A percentile compares a stretch with the other conserved stretches of the same genome.
These are phyloP conservation scores for Luzula sylvatica DNA, from an alignment of 176 grass and related monocot species.

Conservation along the genomic window DNA sequence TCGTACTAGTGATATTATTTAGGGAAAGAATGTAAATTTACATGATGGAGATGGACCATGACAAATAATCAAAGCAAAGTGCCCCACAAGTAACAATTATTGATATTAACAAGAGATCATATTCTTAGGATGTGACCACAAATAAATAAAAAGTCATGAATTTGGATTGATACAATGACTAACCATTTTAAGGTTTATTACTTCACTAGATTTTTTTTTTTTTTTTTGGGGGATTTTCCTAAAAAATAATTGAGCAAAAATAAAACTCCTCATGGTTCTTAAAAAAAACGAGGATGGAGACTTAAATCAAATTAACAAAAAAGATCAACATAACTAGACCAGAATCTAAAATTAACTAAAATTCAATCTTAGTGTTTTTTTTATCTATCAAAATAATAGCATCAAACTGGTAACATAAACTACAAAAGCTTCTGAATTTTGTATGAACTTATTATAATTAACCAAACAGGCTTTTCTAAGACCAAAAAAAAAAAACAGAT, in stretches of 20 bases:
- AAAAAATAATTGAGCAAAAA: too few species aligned
- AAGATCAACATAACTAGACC: too few species aligned
- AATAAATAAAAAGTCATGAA: neutral
- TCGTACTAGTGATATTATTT: neutral
- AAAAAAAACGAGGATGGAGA: too few species aligned
- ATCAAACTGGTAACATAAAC: too few species aligned
- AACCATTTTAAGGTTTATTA: too few species aligned
- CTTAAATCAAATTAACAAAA: too few species aligned
- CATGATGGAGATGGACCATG: neutral
- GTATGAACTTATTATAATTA: neutral
- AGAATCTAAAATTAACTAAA: too few species aligned
- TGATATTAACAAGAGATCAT: slow-evolving; percentile 13
- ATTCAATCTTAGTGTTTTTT: too few species aligned
- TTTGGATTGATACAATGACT: neutral
- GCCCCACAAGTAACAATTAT: neutral
- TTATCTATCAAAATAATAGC: too few species aligned
- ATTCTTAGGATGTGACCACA: neutral
- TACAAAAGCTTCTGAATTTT: neutral
- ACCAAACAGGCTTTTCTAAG: neutral
- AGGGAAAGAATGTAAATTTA: neutral
- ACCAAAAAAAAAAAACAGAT: neutral
- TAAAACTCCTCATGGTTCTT: too few species aligned
- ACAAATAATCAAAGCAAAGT: neutral
- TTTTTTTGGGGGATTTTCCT: too few species aligned
- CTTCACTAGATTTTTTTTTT: too few species aligned